These are phyloP conservation scores for Xylariales sp. DNA, from an alignment of 2,329 filamentous ascomycete species.

Conservation along the genomic window DNA sequence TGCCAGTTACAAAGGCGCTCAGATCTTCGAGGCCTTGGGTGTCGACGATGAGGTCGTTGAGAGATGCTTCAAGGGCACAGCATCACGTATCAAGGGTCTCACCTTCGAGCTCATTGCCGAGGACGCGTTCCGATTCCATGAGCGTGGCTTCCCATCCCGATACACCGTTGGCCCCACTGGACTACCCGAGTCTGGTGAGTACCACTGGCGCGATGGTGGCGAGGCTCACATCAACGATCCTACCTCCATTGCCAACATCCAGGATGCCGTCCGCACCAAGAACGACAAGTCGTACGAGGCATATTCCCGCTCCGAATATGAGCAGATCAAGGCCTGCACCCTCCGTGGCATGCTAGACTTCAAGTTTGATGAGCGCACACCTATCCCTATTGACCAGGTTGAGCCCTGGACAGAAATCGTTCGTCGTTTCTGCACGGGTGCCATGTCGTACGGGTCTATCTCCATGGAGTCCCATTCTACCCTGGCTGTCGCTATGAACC, in stretches of 20 bases:
- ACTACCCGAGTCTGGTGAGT: conserved; percentile 88
- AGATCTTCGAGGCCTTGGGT: conserved; percentile 95
- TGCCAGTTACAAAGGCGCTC: conserved; percentile 93
- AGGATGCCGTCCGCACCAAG: conserved; percentile 93
- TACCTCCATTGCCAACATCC: conserved; percentile 90
- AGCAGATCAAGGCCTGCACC: conserved; percentile 95
- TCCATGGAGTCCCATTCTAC: conserved; percentile 98
- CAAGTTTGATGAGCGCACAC: conserved; percentile 80
- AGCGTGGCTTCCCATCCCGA: conserved; percentile 82
- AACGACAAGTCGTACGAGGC: conserved; percentile 98
- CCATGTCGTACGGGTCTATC: conserved; percentile 98
- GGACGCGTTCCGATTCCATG: conserved; percentile 91
- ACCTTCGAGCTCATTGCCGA: conserved; percentile 92
- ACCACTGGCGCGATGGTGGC: conserved; percentile 96
- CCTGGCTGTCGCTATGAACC: conserved; percentile 92
- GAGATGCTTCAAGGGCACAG: conserved; percentile 90
- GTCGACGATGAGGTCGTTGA: conserved; percentile 90
- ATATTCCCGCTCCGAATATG: conserved; percentile 87
- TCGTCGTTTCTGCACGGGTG: conserved; percentile 90
- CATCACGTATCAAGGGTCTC: conserved; percentile 88
- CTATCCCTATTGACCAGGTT: conserved; percentile 92
- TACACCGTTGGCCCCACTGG: conserved; percentile 72
- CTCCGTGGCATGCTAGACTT: conserved; percentile 93
- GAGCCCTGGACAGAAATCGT: conserved; percentile 99
- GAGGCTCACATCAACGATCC: conserved; percentile 95